A percentile compares a stretch with the other conserved stretches of the same genome.
Conservation (phyloP, 805 yeast species). For the Kluyveromyces dobzhanskii region DNA sequence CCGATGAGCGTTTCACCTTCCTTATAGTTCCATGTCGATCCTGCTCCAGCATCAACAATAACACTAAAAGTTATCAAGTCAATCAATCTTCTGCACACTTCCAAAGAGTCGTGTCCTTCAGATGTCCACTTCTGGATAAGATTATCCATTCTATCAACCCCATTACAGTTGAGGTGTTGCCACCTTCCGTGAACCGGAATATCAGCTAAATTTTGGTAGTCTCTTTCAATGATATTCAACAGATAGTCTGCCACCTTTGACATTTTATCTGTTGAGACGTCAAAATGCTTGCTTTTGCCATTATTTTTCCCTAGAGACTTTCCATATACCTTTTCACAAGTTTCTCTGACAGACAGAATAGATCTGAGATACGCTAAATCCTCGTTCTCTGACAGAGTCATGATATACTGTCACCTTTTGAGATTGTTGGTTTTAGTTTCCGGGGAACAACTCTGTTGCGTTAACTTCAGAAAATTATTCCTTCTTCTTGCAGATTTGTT, state of each 20-base stretch:
- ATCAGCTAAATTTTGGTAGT: slow-evolving; percentile 34
- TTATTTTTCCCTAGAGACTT: slow-evolving; percentile 28
- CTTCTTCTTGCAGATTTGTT: no score
- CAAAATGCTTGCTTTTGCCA: slow-evolving; percentile 28
- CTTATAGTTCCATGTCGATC: slow-evolving; percentile 44
- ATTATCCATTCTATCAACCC: slow-evolving; percentile 35
- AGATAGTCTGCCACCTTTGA: slow-evolving; percentile 39
- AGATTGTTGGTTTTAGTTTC: no score
- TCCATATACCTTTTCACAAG: slow-evolving; percentile 36
- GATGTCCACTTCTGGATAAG: slow-evolving; percentile 34
- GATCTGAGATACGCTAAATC: slow-evolving; percentile 32
- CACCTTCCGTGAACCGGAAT: slow-evolving; percentile 65
- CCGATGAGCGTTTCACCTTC: slow-evolving; percentile 31
- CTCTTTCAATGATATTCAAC: slow-evolving; percentile 35
- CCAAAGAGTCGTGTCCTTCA: slow-evolving; percentile 30
- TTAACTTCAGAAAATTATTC: no score
- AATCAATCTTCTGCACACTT: slow-evolving; percentile 44
- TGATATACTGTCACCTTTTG: no score
- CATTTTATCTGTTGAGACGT: slow-evolving; percentile 37
- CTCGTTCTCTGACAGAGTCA: neutral
- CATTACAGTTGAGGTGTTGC: slow-evolving; percentile 54
- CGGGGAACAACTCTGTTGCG: no score
- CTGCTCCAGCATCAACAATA: slow-evolving; percentile 62
- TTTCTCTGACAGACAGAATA: slow-evolving; percentile 49
- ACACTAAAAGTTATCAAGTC: slow-evolving; percentile 56